Base-by-base conservation (phyloP, 805 yeast genomes). In the Metschnikowia corniflorae region DNA sequence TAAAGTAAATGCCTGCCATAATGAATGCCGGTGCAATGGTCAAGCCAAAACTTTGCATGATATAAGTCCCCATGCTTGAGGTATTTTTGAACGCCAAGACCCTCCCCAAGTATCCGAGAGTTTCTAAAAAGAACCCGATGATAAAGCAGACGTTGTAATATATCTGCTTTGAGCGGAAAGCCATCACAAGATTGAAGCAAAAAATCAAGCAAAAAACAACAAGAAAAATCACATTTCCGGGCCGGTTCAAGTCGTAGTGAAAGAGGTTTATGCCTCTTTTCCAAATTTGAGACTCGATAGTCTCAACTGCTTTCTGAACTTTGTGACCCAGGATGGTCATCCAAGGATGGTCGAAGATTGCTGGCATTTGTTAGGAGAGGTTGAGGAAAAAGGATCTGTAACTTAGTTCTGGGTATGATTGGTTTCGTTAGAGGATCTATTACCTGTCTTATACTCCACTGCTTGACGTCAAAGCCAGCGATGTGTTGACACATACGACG, bases 1-100 rank as follows among this genome's bases (percentile, higher is more conserved):
- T 28, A 40, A 60, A 63, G 44, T 67, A 67, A 13, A 67, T 47
- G 1, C 71, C 73, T 2, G 58, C 73, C 73, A 67, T 67, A 13
- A 65, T 51, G 37, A 66, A 65, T 2, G 70, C 71, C 3, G 71
- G 71, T 2, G 68, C 60, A 19, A 67, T 54, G 2, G 71, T 65
- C 43, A 67, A 54, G 2, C 59, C 38, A 13, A 63, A 58, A 33
- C 53, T 57, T 43, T 67, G 73, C 33, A 60, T 34, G 23, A 64
- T 47, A 39, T 47, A 67, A 34, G 33, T 50, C 32, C 46, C 38
- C 24, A 45, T 28, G 37, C 49, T 38, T 7, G 48, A 42, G 37
- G 45, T 35, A 41, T 63, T 59, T 17, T 35, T 37, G 30, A 65
- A 42, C 2, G 66, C 43, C 19, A 63, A 37, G 1, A 63, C 52